Evolutionary conservation across 805 yeast species (phyloP), one percentile per base, ranked within the genome.

Genomic region (Teunomyces atbi): DNA sequence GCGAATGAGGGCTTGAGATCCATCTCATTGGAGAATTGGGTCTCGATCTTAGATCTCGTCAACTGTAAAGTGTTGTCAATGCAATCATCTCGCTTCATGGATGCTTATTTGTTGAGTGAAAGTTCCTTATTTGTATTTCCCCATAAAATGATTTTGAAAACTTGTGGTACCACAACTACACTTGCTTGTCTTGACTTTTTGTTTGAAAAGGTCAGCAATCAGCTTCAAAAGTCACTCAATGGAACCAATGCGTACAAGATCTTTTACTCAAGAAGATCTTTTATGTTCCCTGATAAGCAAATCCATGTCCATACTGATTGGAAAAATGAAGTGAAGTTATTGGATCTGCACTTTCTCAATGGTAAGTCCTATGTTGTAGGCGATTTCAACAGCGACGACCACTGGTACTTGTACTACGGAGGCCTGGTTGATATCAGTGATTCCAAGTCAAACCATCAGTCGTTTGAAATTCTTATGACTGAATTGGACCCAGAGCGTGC

Each of bases 81-180:
- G 66, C 83, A 85, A 45, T 78, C 87, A 3, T 77, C 89, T 3
- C 57, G 68, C 7, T 71, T 69, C 28, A 66, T 90, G 69, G 96
- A 90, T 61, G 90, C 97, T 3, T 92, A 88, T 59, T 76, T 92
- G 48, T 76, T 92, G 50, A 83, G 92, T 47, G 99, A 92, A 68
- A 86, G 95, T 40, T 87, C 96, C 13, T 69, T 94, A 59, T 91
- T 92, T 67, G 95, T 94, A 21, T 92, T 84, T 62, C 83, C 87
- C 15, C 91, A 90, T 67, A 89, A 87, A 64, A 57, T 94, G 51
- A 82, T 92, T 42, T 75, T 92, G 60, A 92, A 92, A 66, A 92
- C 99, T 4, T 92, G 99, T 64, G 99, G 99, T 6, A 91, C 97
- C 3, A 92, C 98, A 1, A 89, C 96, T 1, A 85, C 96, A 1